Conservation (phyloP, 2,329 filamentous ascomycete species). For the Corynespora cassiicola region DNA sequence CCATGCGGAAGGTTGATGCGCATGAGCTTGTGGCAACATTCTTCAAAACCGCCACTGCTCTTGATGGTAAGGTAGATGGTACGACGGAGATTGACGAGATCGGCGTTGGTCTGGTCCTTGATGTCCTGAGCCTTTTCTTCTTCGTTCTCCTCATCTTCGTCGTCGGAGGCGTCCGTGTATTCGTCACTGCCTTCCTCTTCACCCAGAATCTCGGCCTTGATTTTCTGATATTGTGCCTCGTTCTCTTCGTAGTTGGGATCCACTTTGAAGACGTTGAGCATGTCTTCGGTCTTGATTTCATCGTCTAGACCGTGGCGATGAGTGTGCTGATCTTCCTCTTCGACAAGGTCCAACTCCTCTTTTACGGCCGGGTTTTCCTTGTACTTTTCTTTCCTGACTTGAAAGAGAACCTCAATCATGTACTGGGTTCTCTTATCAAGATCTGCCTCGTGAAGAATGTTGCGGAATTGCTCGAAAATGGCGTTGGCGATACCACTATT, state of each 20-base stretch:
- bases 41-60: conserved; percentile 94
- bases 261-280: conserved; percentile 93
- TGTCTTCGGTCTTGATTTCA: conserved; percentile 81
- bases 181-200: conserved; percentile 80
- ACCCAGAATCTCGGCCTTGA: conserved; percentile 93
- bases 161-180: conserved; percentile 68
- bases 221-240: conserved; percentile 85
- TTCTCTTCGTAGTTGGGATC: conserved; percentile 90
- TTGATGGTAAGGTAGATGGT: conserved; percentile 98
- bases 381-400: conserved; percentile 94
- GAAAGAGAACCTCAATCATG: conserved; percentile 97
- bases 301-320: conserved; percentile 79
- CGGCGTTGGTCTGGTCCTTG: conserved; percentile 96
- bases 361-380: conserved; percentile 91
- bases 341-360: conserved; percentile 92
- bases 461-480: conserved; percentile 95
- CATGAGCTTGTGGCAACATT: conserved; percentile 97
- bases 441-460: conserved; percentile 93
- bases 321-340: conserved; percentile 98
- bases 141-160: conserved; percentile 75
- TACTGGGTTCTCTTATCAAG: conserved; percentile 99
- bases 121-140: conserved; percentile 89
- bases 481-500: conserved; percentile 84
- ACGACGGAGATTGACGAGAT: conserved; percentile 89
- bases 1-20: conserved; percentile 82